These are phyloP conservation scores for Kuraishia capsulata DNA, from an alignment of 805 yeast species.

Conservation along the genomic window DNA sequence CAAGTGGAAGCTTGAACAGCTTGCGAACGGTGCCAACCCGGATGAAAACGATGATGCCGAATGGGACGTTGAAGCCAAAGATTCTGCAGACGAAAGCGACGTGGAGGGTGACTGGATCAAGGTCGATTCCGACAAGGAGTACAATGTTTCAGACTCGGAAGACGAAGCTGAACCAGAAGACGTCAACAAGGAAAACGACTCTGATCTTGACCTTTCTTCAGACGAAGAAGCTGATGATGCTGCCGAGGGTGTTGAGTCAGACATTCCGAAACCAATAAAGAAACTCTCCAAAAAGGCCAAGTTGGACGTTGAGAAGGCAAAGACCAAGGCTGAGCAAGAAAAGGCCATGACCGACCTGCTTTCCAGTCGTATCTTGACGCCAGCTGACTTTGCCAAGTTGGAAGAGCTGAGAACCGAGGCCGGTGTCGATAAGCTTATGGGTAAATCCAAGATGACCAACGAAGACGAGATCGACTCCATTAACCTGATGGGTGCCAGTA, in stretches of 20 bases:
- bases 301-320: conserved; percentile 22
- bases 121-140: conserved; percentile 75
- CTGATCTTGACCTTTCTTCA: conserved; percentile 45
- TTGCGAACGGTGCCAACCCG: conserved; percentile 32
- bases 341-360: conserved; percentile 35
- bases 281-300: conserved; percentile 14
- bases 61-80: conserved; percentile 57
- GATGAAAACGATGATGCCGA: conserved; percentile 48
- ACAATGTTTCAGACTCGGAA: conserved; percentile 46
- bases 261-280: conserved; percentile 23
- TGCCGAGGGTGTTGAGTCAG: conserved; percentile 15
- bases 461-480: conserved; percentile 85
- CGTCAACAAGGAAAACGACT: conserved; percentile 25
- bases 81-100: conserved; percentile 40
- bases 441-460: conserved; percentile 38
- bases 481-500: conserved; percentile 66
- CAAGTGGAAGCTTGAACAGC: conserved; percentile 68
- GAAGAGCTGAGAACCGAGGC: conserved; percentile 82
- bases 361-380: conserved; percentile 78
- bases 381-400: conserved; percentile 95
- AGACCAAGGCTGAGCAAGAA: conserved; percentile 19
- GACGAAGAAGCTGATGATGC: conserved; percentile 20
- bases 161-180: conserved; percentile 27
- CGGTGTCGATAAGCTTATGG: conserved; percentile 75
- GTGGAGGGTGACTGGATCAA: conserved; percentile 90